Evolutionary conservation across 116 monocot genomes (phyloP), one percentile per base, ranked within the genome.

Genomic region (Trichopus zeylanicus): DNA sequence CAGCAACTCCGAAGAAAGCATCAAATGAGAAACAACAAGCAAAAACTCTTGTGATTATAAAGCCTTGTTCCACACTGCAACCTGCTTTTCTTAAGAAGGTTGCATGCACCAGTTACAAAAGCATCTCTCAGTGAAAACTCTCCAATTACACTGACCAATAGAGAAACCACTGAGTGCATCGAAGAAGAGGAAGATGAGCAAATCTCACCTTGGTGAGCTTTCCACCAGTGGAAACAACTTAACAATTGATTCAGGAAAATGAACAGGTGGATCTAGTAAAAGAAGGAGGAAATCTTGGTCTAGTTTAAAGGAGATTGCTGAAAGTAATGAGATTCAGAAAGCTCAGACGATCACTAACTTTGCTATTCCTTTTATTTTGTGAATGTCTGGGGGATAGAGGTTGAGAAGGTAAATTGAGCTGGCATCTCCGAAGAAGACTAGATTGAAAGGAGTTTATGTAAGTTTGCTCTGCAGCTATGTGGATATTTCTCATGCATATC

Each of bases 251-350:
- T 66, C 64, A 38, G 60, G 34, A 2, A 55, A 31, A 20, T 29
- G 29, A 0, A 28, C 8, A 0, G 51, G 70, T 32, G 64, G 56
- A 10, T 83, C 83, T 22, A 78, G 54, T 25, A 91, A 86, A 46
- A 57, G 78, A 26, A 66, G 60, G 59, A 86, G 77, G 32, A 91
- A 73, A 46, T 63, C 61, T 15, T 91, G 86, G 91, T 69, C 78
- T 0, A 86, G 70, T 11, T 39, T 90, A 42, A 83, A 68, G 55
- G 74, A 88, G 61, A 76, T 74, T n/a, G 57, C 73, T 20, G 61
- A 78, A 35, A 67, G 37, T 21, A 71, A 68, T 24, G 86, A 78
- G 32, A 57, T 51, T 19, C 38, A 73, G 47, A 75, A 48, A 2
- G 32, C 29, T 7, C 53, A 30, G 51, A 70, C 30, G 8, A 19